Evolutionary conservation across 139 green algal species (phyloP), one percentile per base, ranked within the genome.

Genomic region (Zygnema cylindricum): DNA sequence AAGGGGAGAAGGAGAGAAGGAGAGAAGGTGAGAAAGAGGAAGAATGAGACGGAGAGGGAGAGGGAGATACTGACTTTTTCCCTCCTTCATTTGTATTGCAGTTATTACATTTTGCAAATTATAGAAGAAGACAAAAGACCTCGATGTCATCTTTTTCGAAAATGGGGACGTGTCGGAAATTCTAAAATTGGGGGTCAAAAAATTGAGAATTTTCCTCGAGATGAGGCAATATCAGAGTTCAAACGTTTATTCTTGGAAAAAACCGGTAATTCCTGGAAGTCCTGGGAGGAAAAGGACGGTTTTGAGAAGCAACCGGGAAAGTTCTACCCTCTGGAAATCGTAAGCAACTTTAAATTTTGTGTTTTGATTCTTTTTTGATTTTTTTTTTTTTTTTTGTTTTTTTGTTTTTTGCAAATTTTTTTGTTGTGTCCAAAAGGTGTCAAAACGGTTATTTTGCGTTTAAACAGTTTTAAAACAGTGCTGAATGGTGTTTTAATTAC

Each of bases 71-170:
- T n/a, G n/a, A n/a, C n/a, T n/a, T n/a, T n/a, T n/a, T n/a, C n/a
- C n/a, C n/a, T n/a, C n/a, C n/a, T n/a, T n/a, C n/a, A n/a, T n/a
- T n/a, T n/a, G n/a, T n/a, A n/a, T 73, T 84, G 76, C 84, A 89
- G 84, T 54, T 89, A 89, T 76, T 89, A 89, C 40, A 89, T 89
- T 89, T 57, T 89, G 84, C 84, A 89, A 63, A 25, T 89, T 36
- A 90, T 89, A 2, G 84, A 89, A 77, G 84, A 86, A 40, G 84
- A 89, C n/a, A 88, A 88, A 32, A 41, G 30, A 1, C 22, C 42
- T 16, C 1, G 1, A 11, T 88, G 33, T 76, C 77, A 86, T 38
- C 38, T 89, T 57, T 89, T 89, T 77, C 41, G 84, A n/a, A 89
- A 89, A 63, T 89, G 84, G 84, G 84, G 84, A 25, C 76, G 84